These are phyloP conservation scores for Xylaria polymorpha DNA, from an alignment of 2,329 filamentous ascomycete species.

Conservation along the genomic window DNA sequence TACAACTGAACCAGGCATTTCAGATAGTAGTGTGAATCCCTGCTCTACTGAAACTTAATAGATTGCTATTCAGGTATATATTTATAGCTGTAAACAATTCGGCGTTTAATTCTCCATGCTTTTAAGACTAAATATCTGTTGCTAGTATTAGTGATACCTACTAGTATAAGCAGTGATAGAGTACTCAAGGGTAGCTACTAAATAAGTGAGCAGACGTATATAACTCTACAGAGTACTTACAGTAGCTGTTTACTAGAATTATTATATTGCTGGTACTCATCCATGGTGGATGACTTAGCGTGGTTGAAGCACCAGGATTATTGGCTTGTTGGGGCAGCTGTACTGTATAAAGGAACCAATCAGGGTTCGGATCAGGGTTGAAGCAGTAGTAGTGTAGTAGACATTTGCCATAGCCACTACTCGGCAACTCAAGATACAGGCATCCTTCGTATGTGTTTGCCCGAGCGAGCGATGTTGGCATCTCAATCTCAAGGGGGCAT, in stretches of 20 bases:
- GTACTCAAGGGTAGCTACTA: no score
- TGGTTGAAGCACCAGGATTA: neutral
- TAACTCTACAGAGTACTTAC: no score
- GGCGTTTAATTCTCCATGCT: neutral
- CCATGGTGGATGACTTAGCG: neutral
- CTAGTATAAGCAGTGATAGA: no score
- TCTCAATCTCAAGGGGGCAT: no score
- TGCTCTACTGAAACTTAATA: constrained; percentile 4
- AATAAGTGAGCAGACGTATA: no score
- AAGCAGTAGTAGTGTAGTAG: neutral
- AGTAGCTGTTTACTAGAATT: no score
- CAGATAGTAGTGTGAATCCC: neutral
- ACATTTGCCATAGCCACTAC: neutral
- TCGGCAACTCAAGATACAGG: neutral
- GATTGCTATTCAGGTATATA: neutral
- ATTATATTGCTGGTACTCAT: no score
- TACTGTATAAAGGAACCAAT: neutral
- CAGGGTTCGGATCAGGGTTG: constrained; percentile 1
- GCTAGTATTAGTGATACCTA: no score
- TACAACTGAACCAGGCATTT: neutral
- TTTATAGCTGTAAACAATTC: neutral
- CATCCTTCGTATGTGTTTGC: neutral
- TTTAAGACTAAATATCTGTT: no score
- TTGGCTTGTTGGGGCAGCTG: neutral
- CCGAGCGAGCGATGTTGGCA: no score